Base-by-base conservation (phyloP, 306 rosid genomes). In the Mucuna pruriens region DNA sequence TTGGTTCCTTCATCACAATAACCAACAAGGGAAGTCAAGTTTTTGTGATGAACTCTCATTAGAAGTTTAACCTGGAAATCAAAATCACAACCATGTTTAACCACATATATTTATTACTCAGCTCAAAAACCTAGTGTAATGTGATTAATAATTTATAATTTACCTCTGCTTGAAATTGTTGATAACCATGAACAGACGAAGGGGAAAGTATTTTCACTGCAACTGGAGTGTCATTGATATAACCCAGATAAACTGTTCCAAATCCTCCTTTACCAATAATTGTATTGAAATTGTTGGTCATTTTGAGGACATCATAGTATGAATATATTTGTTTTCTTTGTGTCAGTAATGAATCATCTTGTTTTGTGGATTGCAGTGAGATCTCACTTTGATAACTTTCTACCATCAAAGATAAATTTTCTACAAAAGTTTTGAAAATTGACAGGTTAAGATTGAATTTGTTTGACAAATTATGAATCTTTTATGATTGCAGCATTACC, bases 141-240 rank as follows among this genome's bases (percentile, higher is more conserved):
- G 8, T 65, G n/a, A 65, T 65, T 36, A 36, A 40, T 2, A 16
- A 52, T n/a, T 3, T 80, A 40, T 2, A 16, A 52, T n/a, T 3
- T 80, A 74, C 91, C 87, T 90, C 92, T 45, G 88, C 85, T 34
- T 78, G 86, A 67, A 88, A 88, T 72, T 88, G 84, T 13, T 83
- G 80, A 74, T 79, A 80, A 2, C 92, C 88, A 15, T 76, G 88
- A 17, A 67, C 55, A 11, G 92, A 80, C 2, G 90, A 76, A 12
- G 75, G 64, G 2, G 89, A 85, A 39, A 90, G 88, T 83, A 86
- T 78, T 79, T 90, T 90, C 12, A 85, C 80, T 10, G 92, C 92
- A 23, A 90, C 91, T 63, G 75, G 82, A 70, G 78, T 54, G 31
- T 74, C 77, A 57, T 84, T 84, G 8, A 84, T 8, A 29, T 70